Percentiles rank a stretch among this genome's conserved stretches.
These are phyloP conservation scores for Cucurbita pepo DNA, from an alignment of 306 rosid genomes.

Conservation along the genomic window DNA sequence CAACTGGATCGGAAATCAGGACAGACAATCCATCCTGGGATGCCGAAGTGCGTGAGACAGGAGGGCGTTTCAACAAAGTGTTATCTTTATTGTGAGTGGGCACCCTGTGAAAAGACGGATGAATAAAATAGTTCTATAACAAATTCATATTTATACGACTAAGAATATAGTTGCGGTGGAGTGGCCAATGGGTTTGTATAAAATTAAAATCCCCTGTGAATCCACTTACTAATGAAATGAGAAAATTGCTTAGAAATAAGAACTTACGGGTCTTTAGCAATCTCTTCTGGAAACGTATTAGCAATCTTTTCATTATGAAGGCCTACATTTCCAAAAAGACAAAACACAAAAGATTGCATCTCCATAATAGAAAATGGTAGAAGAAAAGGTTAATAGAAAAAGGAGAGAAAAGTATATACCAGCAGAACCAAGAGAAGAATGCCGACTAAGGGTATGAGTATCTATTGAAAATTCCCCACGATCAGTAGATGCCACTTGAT, in stretches of 20 bases:
- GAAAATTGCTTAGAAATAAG: not conserved
- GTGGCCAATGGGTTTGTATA: no score
- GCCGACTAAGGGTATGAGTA: conserved; percentile 20
- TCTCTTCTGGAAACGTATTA: conserved; percentile 25
- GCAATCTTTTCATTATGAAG: conserved; percentile 21
- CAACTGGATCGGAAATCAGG: conserved; percentile 17
- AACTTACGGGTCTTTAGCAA: conserved; percentile 26
- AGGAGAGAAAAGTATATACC: conserved; percentile 8
- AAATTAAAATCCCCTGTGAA: no score
- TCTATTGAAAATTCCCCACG: conserved; percentile 20
- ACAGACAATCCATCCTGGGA: conserved; percentile 41
- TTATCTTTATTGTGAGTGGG: conserved; percentile 21
- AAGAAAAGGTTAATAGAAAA: not conserved
- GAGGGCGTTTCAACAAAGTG: conserved; percentile 35
- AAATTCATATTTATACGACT: not conserved
- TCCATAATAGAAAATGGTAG: not conserved
- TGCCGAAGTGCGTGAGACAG: conserved; percentile 21
- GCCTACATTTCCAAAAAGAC: conserved; percentile 15
- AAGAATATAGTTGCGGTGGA: not conserved
- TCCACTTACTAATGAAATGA: not conserved
- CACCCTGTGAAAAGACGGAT: conserved; percentile 11
- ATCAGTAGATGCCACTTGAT: conserved; percentile 19
- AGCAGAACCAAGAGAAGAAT: conserved; percentile 18
- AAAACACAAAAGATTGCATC: not conserved
- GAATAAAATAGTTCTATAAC: not conserved